phyloP scores from a whole-genome alignment of 78 protist genomes.

The Tieghemostelium lacteum region DNA sequence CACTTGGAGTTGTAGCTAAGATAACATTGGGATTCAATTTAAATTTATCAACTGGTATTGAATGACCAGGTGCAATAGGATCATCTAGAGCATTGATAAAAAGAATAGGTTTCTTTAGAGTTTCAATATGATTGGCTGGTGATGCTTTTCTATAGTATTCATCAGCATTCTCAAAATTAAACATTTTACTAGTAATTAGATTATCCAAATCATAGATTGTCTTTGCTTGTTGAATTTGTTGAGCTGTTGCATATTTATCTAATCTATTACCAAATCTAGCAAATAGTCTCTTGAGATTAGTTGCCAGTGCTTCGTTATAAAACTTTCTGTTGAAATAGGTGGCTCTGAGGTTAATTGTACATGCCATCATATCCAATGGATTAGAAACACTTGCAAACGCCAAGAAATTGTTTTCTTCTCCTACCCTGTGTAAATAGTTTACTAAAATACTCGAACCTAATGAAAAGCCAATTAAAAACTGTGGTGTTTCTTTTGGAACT shows the following conservation, averaged over 20 bases:
- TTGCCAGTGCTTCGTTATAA: conserved; percentile 23
- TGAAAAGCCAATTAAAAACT: conserved; percentile 32
- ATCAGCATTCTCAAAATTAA: conserved; percentile 18
- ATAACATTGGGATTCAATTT: conserved; percentile 59
- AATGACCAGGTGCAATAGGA: conserved; percentile 43
- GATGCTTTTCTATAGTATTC: conserved; percentile 31
- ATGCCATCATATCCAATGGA: conserved; percentile 61
- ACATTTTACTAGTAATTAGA: conserved; percentile 31
- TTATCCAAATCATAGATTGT: conserved; percentile 36
- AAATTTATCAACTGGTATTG: conserved; percentile 36
- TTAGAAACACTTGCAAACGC: conserved; percentile 41
- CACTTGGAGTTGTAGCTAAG: conserved; percentile 7
- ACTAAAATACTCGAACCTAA: conserved; percentile 34
- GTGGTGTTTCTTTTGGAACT: conserved; percentile 20
- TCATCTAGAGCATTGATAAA: conserved; percentile 52
- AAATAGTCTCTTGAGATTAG: conserved; percentile 30
- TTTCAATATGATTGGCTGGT: neutral
- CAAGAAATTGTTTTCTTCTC: conserved; percentile 9
- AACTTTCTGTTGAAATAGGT: conserved; percentile 19
- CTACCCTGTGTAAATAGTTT: conserved; percentile 23
- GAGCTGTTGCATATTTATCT: neutral
- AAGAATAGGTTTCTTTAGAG: conserved; percentile 41
- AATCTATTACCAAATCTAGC: conserved; percentile 33
- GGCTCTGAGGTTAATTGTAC: conserved; percentile 12
- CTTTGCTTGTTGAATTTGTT: conserved; percentile 13